Conservation (phyloP, 768 basidiomycete species). For the Termitomyces sp. region DNA sequence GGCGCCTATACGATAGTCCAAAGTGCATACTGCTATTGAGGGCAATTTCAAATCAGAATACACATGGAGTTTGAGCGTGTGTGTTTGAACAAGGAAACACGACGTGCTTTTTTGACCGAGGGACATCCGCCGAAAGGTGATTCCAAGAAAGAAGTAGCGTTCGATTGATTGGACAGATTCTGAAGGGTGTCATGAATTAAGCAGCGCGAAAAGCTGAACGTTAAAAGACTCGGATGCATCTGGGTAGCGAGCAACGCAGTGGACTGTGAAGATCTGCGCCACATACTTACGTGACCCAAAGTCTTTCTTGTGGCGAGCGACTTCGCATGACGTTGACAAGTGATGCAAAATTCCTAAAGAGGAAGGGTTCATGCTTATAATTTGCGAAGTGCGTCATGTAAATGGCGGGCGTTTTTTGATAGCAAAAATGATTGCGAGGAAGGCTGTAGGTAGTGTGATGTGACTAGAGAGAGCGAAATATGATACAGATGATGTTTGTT, state of each 20-base stretch:
- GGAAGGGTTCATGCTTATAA: background rate
- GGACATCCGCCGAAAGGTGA: background rate
- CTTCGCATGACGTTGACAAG: background rate
- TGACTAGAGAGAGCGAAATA: background rate
- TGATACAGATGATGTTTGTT: background rate
- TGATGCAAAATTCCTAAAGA: background rate
- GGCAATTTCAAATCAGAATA: background rate
- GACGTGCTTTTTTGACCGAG: background rate
- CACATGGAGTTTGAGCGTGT: background rate
- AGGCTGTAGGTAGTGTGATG: background rate
- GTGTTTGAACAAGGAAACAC: background rate
- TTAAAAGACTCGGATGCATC: background rate
- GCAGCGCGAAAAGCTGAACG: background rate
- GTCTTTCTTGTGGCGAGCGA: background rate
- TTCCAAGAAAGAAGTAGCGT: background rate
- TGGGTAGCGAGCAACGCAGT: background rate
- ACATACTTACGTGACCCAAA: background rate
- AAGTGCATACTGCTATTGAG: background rate
- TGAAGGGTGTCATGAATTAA: background rate
- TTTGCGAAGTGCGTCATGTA: background rate
- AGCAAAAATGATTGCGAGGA: background rate
- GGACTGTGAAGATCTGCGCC: background rate
- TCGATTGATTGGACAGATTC: background rate
- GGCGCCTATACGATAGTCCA: background rate
- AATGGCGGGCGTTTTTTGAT: background rate